These are phyloP conservation scores for Stemphylium beticola DNA, from an alignment of 2,329 filamentous ascomycete genomes.

Conservation along the genomic window DNA sequence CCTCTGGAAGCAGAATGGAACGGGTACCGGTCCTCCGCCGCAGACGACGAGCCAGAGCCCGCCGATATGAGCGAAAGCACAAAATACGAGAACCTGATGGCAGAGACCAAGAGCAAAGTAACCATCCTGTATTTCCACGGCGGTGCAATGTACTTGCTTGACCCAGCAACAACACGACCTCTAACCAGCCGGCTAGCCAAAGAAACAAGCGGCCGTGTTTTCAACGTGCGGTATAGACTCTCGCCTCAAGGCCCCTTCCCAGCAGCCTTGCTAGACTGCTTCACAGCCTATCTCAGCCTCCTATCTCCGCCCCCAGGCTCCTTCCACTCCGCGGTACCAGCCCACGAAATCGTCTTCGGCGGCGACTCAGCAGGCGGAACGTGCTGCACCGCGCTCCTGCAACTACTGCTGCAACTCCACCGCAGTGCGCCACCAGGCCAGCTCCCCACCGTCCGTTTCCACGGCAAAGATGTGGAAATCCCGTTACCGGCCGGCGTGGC, in stretches of 20 bases:
- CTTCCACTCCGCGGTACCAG: constrained; percentile 68
- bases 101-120: constrained; percentile 66
- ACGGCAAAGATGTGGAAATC: constrained; percentile 63
- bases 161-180: constrained; percentile 70
- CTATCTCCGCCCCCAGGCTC: constrained; percentile 73
- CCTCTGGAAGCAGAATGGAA: constrained; percentile 78
- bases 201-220: constrained; percentile 69
- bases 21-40: constrained; percentile 66
- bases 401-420: constrained; percentile 70
- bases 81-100: constrained; percentile 71
- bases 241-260: constrained; percentile 79
- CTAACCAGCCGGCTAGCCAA: constrained; percentile 68
- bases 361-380: constrained; percentile 82
- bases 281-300: constrained; percentile 74
- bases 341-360: constrained; percentile 71
- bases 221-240: constrained; percentile 76
- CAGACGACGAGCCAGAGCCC: constrained; percentile 59
- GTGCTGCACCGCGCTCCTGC: constrained; percentile 69
- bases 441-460: constrained; percentile 62
- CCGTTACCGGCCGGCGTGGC: constrained; percentile 72
- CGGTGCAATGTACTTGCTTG: constrained; percentile 75
- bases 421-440: constrained; percentile 50
- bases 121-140: constrained; percentile 79
- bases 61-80: constrained; percentile 63
- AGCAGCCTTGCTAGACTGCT: constrained; percentile 72